Evolutionary conservation across 805 yeast genomes (phyloP).

Genomic region (Teunomyces funiuensis): DNA sequence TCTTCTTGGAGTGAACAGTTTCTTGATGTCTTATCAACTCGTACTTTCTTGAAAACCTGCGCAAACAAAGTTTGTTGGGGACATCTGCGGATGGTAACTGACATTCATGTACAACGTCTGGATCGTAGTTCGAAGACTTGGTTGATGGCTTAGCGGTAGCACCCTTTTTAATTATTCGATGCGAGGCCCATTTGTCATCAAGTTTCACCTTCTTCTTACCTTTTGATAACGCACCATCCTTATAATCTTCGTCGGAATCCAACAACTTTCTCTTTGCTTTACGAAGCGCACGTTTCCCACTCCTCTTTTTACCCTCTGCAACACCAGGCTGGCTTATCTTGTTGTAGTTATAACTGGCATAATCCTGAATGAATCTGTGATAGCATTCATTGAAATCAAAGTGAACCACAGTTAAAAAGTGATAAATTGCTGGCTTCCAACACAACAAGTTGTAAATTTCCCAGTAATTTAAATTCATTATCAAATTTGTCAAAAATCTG

Average conservation of each 20-base stretch:
- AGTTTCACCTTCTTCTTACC: constrained; percentile 19
- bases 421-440: constrained; percentile 44
- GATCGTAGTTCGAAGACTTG: constrained; percentile 45
- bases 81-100: constrained; percentile 46
- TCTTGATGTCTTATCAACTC: constrained; percentile 95
- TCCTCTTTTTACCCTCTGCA: background rate
- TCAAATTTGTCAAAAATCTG: constrained; percentile 35
- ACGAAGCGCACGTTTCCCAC: background rate
- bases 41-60: constrained; percentile 62
- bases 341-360: constrained; percentile 25
- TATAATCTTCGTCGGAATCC: background rate
- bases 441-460: constrained; percentile 40
- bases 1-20: constrained; percentile 88
- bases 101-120: constrained; percentile 48
- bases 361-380: constrained; percentile 32
- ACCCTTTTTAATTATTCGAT: constrained; percentile 26
- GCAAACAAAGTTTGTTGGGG: constrained; percentile 38
- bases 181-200: constrained; percentile 28
- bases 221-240: constrained; percentile 4
- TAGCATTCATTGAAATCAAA: constrained; percentile 44
- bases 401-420: constrained; percentile 37
- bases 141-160: constrained; percentile 20
- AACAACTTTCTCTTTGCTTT: background rate
- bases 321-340: constrained; percentile 18
- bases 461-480: constrained; percentile 45